A percentile compares a stretch with the other conserved stretches of the same genome.
Evolutionary conservation across 352 stramenopile genomes (phyloP).

Genomic region (Globisporangium canariense): DNA sequence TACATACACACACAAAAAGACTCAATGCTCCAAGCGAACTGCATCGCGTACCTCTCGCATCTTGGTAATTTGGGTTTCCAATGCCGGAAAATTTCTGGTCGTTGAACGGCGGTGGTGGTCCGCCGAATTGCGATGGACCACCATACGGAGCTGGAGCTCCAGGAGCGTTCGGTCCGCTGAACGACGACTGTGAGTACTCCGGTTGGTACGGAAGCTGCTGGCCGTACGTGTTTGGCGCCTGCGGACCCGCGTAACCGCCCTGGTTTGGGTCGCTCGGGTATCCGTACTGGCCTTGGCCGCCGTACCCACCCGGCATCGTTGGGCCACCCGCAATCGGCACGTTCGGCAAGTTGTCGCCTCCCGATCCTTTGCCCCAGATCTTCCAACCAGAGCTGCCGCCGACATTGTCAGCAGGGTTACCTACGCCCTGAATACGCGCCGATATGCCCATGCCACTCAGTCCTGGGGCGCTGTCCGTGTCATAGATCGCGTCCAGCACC

Average conservation of each 20-base stretch:
- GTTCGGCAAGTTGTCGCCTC: slow-evolving; percentile 52
- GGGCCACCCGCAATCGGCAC: slow-evolving; percentile 51
- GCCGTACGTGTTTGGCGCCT: slow-evolving; percentile 32
- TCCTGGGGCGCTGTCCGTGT: slow-evolving; percentile 70
- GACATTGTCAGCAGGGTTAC: slow-evolving; percentile 51
- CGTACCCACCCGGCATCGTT: slow-evolving; percentile 39
- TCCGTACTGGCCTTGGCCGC: slow-evolving; percentile 38
- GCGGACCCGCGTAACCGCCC: slow-evolving; percentile 41
- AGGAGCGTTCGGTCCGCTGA: slow-evolving; percentile 31
- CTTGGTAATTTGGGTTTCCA: slow-evolving; percentile 94
- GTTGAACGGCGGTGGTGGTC: slow-evolving; percentile 48
- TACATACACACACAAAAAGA: neutral
- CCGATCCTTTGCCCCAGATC: slow-evolving; percentile 60
- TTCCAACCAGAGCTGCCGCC: slow-evolving; percentile 57
- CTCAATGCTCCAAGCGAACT: neutral
- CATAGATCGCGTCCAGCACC: slow-evolving; percentile 93
- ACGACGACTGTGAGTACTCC: slow-evolving; percentile 38
- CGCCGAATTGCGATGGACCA: slow-evolving; percentile 37
- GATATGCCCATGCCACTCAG: slow-evolving; percentile 76
- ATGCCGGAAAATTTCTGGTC: slow-evolving; percentile 90
- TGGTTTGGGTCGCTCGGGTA: slow-evolving; percentile 46
- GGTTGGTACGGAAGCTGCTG: slow-evolving; percentile 41
- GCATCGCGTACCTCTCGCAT: slow-evolving; percentile 58
- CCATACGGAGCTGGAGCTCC: slow-evolving; percentile 29
- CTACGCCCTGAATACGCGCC: slow-evolving; percentile 75